A percentile compares a stretch with the other conserved stretches of the same genome.
Evolutionary conservation across 257 asterid genomes (phyloP).

Genomic region (Forsythia suspensa): DNA sequence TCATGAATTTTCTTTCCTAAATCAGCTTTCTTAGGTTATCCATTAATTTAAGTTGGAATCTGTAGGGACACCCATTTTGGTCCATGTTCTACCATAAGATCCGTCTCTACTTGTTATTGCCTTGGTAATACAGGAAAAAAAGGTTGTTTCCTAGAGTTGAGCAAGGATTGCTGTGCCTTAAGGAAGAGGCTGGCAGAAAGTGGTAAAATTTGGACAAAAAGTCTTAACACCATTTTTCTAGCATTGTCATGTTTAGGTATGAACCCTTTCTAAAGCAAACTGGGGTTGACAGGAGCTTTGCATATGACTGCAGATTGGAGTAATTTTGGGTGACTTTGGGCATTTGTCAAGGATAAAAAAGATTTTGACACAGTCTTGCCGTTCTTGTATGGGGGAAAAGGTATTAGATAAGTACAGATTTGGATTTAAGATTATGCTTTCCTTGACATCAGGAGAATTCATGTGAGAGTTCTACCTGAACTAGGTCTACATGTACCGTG

Average conservation of each 20-base stretch:
- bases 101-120: not conserved
- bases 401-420: not conserved
- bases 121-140: not conserved
- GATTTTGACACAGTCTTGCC: not conserved
- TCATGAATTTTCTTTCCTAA: not conserved
- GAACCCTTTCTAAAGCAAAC: not conserved
- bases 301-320: not conserved
- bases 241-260: not conserved
- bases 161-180: constrained; percentile 2
- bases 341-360: not conserved
- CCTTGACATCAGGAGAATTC: not conserved
- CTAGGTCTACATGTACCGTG: not conserved
- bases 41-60: not conserved
- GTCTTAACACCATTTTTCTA: not conserved
- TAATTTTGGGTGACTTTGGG: constrained; percentile 5
- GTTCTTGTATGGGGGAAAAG: not conserved
- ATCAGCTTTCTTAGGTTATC: not conserved
- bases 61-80: not conserved
- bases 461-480: not conserved
- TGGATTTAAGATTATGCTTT: not conserved
- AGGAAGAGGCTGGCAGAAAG: not conserved
- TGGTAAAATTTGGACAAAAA: not conserved
- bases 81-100: not conserved
- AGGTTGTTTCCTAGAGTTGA: not conserved
- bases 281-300: constrained; percentile 3